Conservation (phyloP, 2,329 filamentous ascomycete genomes). For the Fusarium sp. region DNA sequence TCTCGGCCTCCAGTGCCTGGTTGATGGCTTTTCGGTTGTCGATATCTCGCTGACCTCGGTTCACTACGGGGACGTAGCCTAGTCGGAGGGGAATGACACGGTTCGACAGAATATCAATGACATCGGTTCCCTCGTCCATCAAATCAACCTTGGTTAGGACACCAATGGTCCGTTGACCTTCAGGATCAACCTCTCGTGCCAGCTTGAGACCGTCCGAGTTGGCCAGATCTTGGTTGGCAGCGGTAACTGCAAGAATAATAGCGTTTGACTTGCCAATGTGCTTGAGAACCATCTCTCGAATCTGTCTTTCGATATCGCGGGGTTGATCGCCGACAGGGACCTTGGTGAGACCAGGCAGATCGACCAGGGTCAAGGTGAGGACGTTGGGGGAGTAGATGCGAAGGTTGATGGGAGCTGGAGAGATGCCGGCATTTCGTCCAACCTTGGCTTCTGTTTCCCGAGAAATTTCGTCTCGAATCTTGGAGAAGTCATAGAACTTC, state of each 20-base stretch:
- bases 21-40: slow-evolving; percentile 98
- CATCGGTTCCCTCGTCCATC: slow-evolving; percentile 98
- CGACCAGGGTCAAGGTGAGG: slow-evolving; percentile 94
- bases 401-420: slow-evolving; percentile 95
- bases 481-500: slow-evolving; percentile 98
- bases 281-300: slow-evolving; percentile 97
- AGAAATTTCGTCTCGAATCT: slow-evolving; percentile 97
- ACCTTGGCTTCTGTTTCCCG: slow-evolving; percentile 97
- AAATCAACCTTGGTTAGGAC: slow-evolving; percentile 98
- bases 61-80: slow-evolving; percentile 97
- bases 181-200: slow-evolving; percentile 95
- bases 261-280: slow-evolving; percentile 99
- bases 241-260: slow-evolving; percentile 96
- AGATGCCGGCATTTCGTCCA: slow-evolving; percentile 96
- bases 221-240: slow-evolving; percentile 97
- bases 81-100: slow-evolving; percentile 95
- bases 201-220: slow-evolving; percentile 98
- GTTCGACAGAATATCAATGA: slow-evolving; percentile 97
- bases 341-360: slow-evolving; percentile 96
- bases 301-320: slow-evolving; percentile 96
- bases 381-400: slow-evolving; percentile 99
- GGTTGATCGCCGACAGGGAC: slow-evolving; percentile 97
- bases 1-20: slow-evolving; percentile 91
- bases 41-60: slow-evolving; percentile 97
- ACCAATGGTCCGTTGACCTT: slow-evolving; percentile 97